Conservation (phyloP, 2,329 filamentous ascomycete species). For the Xylaria sp. region DNA sequence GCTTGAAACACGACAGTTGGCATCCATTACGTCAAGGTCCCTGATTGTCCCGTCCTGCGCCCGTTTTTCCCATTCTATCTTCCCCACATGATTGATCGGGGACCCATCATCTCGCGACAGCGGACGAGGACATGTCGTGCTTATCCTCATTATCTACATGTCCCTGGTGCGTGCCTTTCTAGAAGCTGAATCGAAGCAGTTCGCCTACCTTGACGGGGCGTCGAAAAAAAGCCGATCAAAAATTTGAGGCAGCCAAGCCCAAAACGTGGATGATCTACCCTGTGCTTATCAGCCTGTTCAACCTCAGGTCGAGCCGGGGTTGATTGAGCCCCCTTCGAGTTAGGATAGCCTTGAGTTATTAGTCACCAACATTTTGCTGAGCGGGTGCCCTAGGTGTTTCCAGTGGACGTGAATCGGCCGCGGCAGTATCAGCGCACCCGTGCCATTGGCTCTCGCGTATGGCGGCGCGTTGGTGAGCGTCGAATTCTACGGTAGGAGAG, state of each 20-base stretch:
- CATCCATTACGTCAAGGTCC: constrained; percentile 34
- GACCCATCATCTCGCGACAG: constrained; percentile 29
- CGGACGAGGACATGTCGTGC: constrained; percentile 30
- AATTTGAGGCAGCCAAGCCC: background rate
- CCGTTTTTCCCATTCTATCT: constrained; percentile 25
- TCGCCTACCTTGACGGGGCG: background rate
- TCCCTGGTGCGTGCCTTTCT: constrained; percentile 8
- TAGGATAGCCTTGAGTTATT: constrained; percentile 11
- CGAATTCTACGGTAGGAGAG: constrained; percentile 8
- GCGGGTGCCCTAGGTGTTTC: background rate
- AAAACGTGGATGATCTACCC: background rate
- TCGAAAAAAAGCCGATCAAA: background rate
- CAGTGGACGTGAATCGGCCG: constrained; percentile 8
- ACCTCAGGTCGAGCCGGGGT: background rate
- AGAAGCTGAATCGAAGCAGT: background rate
- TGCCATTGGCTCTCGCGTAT: constrained; percentile 9
- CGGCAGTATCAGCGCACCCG: constrained; percentile 16
- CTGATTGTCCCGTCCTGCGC: constrained; percentile 21
- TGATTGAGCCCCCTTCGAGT: constrained; percentile 2
- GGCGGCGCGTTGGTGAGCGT: constrained; percentile 9
- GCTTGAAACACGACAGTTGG: constrained; percentile 29
- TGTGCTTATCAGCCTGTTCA: background rate
- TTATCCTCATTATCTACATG: constrained; percentile 26
- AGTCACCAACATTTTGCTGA: background rate
- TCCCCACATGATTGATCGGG: constrained; percentile 28